Conservation (phyloP, 306 rosid species). For the Vigna reflexopilosa region DNA sequence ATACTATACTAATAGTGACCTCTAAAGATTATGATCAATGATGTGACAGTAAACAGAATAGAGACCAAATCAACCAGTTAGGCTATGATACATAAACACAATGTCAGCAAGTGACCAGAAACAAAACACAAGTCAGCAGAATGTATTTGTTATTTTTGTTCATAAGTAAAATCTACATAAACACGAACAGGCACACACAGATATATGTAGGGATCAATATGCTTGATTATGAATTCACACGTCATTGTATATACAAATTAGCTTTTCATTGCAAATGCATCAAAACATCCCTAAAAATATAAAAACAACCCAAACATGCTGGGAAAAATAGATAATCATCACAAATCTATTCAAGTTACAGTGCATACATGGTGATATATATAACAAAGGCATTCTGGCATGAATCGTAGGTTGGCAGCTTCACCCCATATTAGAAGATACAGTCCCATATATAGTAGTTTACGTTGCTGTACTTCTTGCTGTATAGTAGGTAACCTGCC, state of each 20-base stretch:
- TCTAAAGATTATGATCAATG: neutral
- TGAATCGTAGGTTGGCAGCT: constrained; percentile 98
- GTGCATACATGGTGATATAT: constrained; percentile 91
- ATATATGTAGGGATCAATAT: neutral
- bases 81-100: neutral
- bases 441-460: constrained; percentile 95
- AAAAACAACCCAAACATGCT: neutral
- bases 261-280: constrained; percentile 17
- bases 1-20: neutral
- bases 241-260: constrained; percentile 14
- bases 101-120: neutral
- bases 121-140: neutral
- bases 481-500: constrained; percentile 98
- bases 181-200: neutral
- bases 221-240: constrained; percentile 4
- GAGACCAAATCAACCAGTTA: neutral
- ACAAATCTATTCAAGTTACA: constrained; percentile 10
- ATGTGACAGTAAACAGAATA: neutral
- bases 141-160: constrained; percentile 2
- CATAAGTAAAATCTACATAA: neutral
- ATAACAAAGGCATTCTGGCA: constrained; percentile 99
- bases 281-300: neutral
- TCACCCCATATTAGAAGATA: constrained; percentile 99
- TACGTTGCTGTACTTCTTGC: constrained; percentile 99
- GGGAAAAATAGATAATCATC: constrained; percentile 1